Percentiles rank a stretch among this genome's conserved stretches.
Conservation (phyloP, 257 asterid genomes). For the Echium plantagineum region DNA sequence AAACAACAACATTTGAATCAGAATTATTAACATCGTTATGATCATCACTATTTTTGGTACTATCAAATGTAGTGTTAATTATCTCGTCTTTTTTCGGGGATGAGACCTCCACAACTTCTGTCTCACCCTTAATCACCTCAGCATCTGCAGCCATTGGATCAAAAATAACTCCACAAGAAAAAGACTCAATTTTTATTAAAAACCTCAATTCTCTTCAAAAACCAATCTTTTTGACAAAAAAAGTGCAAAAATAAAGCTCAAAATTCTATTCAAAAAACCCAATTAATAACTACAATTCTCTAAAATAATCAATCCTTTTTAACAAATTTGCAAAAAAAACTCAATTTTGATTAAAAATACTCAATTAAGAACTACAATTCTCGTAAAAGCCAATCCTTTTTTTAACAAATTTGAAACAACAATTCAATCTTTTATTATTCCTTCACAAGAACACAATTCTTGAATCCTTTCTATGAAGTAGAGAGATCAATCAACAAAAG, state of each 20-base stretch:
- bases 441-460: conserved; percentile 2
- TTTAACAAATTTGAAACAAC: too few relatives aligned
- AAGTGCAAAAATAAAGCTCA: too few relatives aligned
- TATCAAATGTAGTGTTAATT: conserved; percentile 8
- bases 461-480: conserved; percentile 9
- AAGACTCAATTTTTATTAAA: conserved; percentile 11
- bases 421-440: too few relatives aligned
- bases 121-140: conserved; percentile 52
- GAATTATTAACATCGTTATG: conserved; percentile 19
- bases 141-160: conserved; percentile 83
- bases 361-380: neutral
- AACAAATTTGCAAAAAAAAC: conserved; percentile 1
- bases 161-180: conserved; percentile 15
- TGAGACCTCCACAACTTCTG: conserved; percentile 42
- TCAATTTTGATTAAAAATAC: conserved; percentile 11
- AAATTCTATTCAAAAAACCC: too few relatives aligned
- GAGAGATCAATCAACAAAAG: conserved; percentile 32
- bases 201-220: too few relatives aligned
- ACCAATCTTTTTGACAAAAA: too few relatives aligned
- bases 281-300: too few relatives aligned
- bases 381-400: too few relatives aligned
- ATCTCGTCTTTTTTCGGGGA: conserved; percentile 26
- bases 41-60: conserved; percentile 12
- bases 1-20: conserved; percentile 28
- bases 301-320: too few relatives aligned